Base-by-base conservation (phyloP, 441 rosid genomes). In the Croton laevigatus region DNA sequence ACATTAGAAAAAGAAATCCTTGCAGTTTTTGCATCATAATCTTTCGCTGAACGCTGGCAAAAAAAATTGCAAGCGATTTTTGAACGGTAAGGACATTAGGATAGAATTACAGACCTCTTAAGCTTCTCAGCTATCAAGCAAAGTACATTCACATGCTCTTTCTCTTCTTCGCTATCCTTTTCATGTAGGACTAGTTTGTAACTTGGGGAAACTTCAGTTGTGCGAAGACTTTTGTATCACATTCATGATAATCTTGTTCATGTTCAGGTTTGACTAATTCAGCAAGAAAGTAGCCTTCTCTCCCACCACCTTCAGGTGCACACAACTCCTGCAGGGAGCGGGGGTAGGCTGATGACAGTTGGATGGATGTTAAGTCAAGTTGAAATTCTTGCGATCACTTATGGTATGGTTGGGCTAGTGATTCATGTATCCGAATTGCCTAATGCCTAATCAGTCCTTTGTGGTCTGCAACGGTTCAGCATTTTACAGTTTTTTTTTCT, bases 291-390 rank as follows among this genome's bases (percentile, higher is more conserved):
- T 52, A 42, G 62, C 68, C 54, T 60, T 62, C 62, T 62, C 34
- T 61, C 62, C 48, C 34, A 45, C 58, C 62, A 27, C 59, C 44
- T 62, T 37, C 22, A 38, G 74, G 19, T 54, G 40, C 69, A 27
- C 20, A 17, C 62, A 53, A 44, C 40, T 62, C 57, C 48, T 69
- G 74, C 68, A 4, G 70, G 70, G 57, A 27, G 34, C 4, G 1
- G 34, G 70, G 71, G 9, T 38, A 34, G 65, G 65, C 59, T 57
- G 20, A 14, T 59, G 58, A 73, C 57, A 60, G 38, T 61, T 68
- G 52, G 49, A 54, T 64, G 9, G 32, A 11, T 37, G 65, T 64
- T 45, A 12, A 59, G 14, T 51, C 66, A 60, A 59, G 34, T 49
- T 49, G 27, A 59, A 59, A 67, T 66, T 57, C 48, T 65, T 49